Evolutionary conservation across 257 asterid species (phyloP).

Genomic region (Solanum medicagineum): DNA sequence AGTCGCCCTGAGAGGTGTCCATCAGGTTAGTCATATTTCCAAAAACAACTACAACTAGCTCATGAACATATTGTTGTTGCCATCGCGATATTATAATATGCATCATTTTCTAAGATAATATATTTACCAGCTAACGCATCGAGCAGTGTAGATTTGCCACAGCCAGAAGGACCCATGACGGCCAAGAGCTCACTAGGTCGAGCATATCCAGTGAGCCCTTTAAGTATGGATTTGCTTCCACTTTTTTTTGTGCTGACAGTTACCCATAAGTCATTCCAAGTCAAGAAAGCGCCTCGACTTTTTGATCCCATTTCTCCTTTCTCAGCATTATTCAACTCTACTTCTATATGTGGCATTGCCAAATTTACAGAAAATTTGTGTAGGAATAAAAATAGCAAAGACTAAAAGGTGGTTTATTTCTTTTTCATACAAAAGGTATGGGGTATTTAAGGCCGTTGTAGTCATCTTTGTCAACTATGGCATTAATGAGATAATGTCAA

Average conservation of each 20-base stretch:
- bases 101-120: neutral
- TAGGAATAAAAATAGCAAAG: neutral
- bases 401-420: neutral
- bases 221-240: slow-evolving; percentile 1
- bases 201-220: slow-evolving; percentile 13
- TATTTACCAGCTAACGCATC: slow-evolving; percentile 13
- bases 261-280: slow-evolving; percentile 16
- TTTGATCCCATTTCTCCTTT: neutral
- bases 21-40: neutral
- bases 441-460: neutral
- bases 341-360: neutral
- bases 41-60: neutral
- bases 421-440: neutral
- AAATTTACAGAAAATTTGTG: neutral
- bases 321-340: neutral
- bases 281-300: neutral
- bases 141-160: slow-evolving; percentile 12
- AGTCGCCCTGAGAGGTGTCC: slow-evolving; percentile 4
- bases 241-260: neutral
- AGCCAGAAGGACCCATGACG: slow-evolving; percentile 16
- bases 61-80: neutral
- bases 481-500: neutral
- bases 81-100: neutral
- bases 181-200: slow-evolving; percentile 12
- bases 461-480: neutral